Evolutionary conservation across 2,329 filamentous ascomycete genomes (phyloP).

Genomic region (Monosporascus sp.): DNA sequence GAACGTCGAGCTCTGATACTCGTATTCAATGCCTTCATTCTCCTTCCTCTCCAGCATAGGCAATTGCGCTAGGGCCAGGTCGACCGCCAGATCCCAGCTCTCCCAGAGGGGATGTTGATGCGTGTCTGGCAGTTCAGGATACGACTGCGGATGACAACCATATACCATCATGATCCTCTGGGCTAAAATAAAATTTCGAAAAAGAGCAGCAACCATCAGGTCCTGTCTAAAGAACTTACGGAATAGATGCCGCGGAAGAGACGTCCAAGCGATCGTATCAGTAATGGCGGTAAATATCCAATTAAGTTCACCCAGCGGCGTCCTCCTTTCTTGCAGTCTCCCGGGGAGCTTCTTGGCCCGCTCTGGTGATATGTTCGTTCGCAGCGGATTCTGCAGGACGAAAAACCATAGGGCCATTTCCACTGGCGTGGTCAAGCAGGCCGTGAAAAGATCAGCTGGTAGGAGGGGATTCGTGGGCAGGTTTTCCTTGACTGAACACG

Average conservation of each 20-base stretch:
- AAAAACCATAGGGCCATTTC: conserved; percentile 97
- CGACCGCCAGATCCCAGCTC: conserved; percentile 95
- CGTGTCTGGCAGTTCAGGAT: conserved; percentile 86
- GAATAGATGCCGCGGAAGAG: conserved; percentile 81
- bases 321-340: conserved; percentile 85
- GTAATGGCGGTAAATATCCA: conserved; percentile 99
- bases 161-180: conserved; percentile 96
- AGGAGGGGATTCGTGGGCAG: conserved; percentile 90
- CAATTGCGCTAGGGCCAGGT: conserved; percentile 87
- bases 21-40: conserved; percentile 69
- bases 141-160: conserved; percentile 90
- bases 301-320: conserved; percentile 91
- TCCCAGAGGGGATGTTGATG: conserved; percentile 94
- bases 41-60: conserved; percentile 78
- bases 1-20: conserved; percentile 92
- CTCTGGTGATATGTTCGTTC: conserved; percentile 66
- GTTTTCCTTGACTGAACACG: conserved; percentile 85
- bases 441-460: conserved; percentile 92
- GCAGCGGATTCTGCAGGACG: conserved; percentile 81
- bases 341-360: conserved; percentile 87
- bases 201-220: conserved; percentile 96
- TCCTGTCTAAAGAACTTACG: conserved; percentile 97
- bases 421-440: conserved; percentile 92
- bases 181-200: conserved; percentile 90
- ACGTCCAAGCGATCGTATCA: conserved; percentile 98